phyloP scores from a whole-genome alignment of 257 asterid species.

The Nicotiana sylvestris region DNA sequence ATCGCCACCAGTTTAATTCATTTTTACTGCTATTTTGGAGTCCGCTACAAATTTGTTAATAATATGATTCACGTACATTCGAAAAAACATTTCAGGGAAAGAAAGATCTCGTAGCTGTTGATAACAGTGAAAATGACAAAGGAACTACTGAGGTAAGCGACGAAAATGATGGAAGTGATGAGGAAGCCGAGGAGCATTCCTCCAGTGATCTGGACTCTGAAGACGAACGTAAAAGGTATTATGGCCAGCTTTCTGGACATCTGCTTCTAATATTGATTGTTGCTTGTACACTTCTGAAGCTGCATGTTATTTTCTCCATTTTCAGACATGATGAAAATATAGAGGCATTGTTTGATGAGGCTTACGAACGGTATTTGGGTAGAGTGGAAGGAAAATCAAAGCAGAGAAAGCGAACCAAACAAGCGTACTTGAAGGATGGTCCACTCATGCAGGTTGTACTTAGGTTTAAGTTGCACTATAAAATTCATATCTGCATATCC shows the following conservation, averaged over 20 bases:
- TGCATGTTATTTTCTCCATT: slow-evolving; percentile 15
- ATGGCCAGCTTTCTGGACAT: slow-evolving; percentile 6
- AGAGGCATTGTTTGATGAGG: slow-evolving; percentile 73
- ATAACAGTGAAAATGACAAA: slow-evolving; percentile 58
- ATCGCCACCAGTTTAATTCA: neutral
- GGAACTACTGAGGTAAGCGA: slow-evolving; percentile 55
- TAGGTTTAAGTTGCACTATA: neutral
- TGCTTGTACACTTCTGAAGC: neutral
- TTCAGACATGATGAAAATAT: slow-evolving; percentile 69
- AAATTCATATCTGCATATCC: neutral
- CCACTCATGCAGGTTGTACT: slow-evolving; percentile 48
- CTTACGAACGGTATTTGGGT: slow-evolving; percentile 61
- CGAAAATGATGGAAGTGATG: slow-evolving; percentile 51
- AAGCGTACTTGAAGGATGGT: slow-evolving; percentile 43
- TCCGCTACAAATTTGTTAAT: neutral
- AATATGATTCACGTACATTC: neutral
- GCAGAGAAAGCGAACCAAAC: slow-evolving; percentile 80
- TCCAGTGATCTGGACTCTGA: slow-evolving; percentile 82
- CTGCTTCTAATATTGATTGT: slow-evolving; percentile 4
- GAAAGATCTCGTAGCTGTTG: slow-evolving; percentile 79
- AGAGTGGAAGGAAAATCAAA: slow-evolving; percentile 77
- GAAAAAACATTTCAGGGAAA: slow-evolving; percentile 44
- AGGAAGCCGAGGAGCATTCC: slow-evolving; percentile 36
- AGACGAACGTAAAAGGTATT: slow-evolving; percentile 74
- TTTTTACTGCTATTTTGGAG: neutral